Base-by-base conservation (phyloP, 129 eudicot genomes). In the Glebionis coronaria region DNA sequence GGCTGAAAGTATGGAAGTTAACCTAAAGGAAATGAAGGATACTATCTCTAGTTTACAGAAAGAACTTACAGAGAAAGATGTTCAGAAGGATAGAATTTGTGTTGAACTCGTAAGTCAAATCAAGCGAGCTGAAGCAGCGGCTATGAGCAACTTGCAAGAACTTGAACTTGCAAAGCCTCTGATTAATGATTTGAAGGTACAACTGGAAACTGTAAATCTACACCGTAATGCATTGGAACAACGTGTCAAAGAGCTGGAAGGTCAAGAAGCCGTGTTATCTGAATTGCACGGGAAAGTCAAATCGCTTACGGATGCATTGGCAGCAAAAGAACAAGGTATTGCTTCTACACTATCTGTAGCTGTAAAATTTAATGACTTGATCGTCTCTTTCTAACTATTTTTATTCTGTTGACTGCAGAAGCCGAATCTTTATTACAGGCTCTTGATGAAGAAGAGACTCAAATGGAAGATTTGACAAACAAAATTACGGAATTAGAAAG, bases 391-490 rank as follows among this genome's bases (percentile, higher is more conserved):
- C 11, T 21, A 44, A 67, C 50, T 3, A 25, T 2, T 45, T 71
- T 67, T 45, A 12, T 25, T 21, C 29, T 78, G 16, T 53, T 67
- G 20, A 15, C 60, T 69, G 62, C 87, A 92, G 98, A 88, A 81
- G 76, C 58, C 13, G 98, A 92, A 77, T 84, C 84, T 23, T 72
- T 92, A 75, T 74, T 86, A 84, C 96, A 86, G 76, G 98, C 95
- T 35, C 95, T 92, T 73, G 98, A 92, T 51, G 98, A 84, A 79
- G 95, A 88, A 78, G 98, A 88, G 75, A 71, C n/a, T 51, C 91
- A 92, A 73, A 82, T 92, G 95, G 98, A 88, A 72, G 85, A 63
- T 59, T 61, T 86, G 38, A 74, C 70, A 38, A 84, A 72, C 72
- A 88, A 78, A 79, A 65, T 84, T 70, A 70, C 55, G 12, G 87